Base-by-base conservation (phyloP, 2,329 filamentous ascomycete genomes). In the Thermothelomyces thermophilus region DNA sequence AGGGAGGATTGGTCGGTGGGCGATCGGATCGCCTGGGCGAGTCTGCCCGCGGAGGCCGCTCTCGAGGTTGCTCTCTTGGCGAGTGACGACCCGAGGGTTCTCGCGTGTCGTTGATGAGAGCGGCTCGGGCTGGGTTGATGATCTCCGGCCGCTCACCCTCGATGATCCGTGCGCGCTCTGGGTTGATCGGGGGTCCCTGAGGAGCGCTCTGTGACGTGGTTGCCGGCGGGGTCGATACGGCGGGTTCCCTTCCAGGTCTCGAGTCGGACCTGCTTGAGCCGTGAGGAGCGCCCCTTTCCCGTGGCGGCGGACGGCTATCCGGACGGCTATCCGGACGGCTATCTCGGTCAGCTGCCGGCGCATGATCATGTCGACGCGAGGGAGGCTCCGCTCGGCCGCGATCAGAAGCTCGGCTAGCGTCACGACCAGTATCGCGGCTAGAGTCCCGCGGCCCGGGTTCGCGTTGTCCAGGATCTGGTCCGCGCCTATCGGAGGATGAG, bases 181-280 rank as follows among this genome's bases (percentile, higher is more conserved):
- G 76, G 53, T 80, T 80, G 58, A 80, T 75, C 8, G 68, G 66
- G 7, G 75, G 74, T 10, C 76, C 77, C 16, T 66, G 62, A 2
- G 58, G 13, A 9, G 65, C 62, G 3, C 55, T 50, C 26, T 64
- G 60, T 34, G 63, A 56, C 1, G 61, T 54, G 33, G 66, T 56
- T 10, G 66, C 57, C 13, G 64, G 46, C 26, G 63, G 54, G 9
- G 55, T 48, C 34, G 58, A 46, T 16, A 46, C 48, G 9, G 50
- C 45, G 16, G 54, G 35, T 19, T 65, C 63, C 24, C 62, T 59
- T 10, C 55, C 40, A 22, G 53, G 53, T 41, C 62, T 52, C 33
- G 49, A 36, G 36, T 64, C 62, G 26, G 55, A 57, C 10, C 56
- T 56, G 17, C 48, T 47, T 8, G 58, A 48, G 10, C 48, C 43